Base-by-base conservation (phyloP, 768 basidiomycete species). In the Fomitopsis serialis region DNA sequence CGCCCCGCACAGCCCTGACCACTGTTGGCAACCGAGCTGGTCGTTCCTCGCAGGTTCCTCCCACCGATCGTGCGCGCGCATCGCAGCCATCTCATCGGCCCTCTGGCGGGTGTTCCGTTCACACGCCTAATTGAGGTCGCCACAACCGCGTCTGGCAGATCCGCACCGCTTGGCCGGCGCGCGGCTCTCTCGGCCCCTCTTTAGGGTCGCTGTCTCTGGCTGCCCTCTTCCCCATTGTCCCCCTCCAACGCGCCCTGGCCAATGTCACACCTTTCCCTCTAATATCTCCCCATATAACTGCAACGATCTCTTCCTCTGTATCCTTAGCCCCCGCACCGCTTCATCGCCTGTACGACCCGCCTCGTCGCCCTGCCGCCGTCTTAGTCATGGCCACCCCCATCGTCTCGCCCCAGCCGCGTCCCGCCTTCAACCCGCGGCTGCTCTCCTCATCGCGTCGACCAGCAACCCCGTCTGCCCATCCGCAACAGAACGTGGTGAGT, bases 321-420 rank as follows among this genome's bases (percentile, higher is more conserved):
- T 70, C 68, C 54, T 63, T 67, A 62, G 66, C 63, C 29, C 45
- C 50, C 42, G 48, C 36, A 42, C 11, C 24, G 35, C 53, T 47
- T 52, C 54, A 34, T 34, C 57, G 57, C 19, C 52, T 48, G 55
- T 52, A 48, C 37, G 23, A 53, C 53, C 25, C n/a, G n/a, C n/a
- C n/a, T n/a, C 46, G 42, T 42, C 43, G 51, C 52, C 19, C 44
- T n/a, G 52, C 52, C 47, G 25, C 50, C 27, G 43, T 52, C 23
- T 21, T 34, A 27, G 22, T 56, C 40, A 50, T 59, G 57, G 75
- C 76, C 72, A 70, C 72, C 57, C 61, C 73, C 65, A 75, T 79
- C 66, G 54, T 74, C 62, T 70, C 74, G 15, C 73, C 75, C 22
- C 63, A 67, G 9, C 72, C 74, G 12, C 71, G 70, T 61, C 57